Evolutionary conservation across 225 moss, liverwort and hornwort species (phyloP).

Genomic region (Pleurozium schreberi): DNA sequence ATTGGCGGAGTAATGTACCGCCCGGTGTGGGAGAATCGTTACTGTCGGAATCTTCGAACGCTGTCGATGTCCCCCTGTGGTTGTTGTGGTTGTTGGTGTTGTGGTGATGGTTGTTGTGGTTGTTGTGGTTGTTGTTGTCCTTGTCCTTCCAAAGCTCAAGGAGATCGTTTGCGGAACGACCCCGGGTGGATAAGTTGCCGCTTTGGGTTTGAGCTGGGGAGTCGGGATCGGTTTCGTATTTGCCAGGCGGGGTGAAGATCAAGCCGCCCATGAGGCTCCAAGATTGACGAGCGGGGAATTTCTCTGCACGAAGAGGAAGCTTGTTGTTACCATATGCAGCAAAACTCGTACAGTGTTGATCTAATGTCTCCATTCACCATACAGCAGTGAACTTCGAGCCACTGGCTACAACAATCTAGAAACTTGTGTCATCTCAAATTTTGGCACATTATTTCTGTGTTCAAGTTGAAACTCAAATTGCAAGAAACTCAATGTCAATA

Average conservation of each 20-base stretch:
- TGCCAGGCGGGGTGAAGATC: conserved; percentile 11
- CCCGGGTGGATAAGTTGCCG: not conserved
- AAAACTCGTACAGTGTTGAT: too few species aligned
- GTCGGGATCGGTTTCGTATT: not conserved
- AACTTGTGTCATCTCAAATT: not conserved
- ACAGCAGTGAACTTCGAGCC: not conserved
- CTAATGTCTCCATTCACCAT: too few species aligned
- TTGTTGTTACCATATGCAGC: too few species aligned
- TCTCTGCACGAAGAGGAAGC: conserved; percentile 11
- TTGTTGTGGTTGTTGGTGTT: too few species aligned
- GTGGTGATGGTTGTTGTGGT: too few species aligned
- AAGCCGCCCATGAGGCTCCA: conserved; percentile 54
- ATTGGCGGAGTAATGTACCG: not conserved
- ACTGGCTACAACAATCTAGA: not conserved
- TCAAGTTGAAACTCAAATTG: not conserved
- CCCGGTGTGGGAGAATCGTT: not conserved
- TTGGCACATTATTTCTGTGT: not conserved
- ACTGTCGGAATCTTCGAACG: not conserved
- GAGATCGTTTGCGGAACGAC: conserved; percentile 11
- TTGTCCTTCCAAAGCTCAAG: conserved; percentile 8
- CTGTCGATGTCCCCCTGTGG: not conserved
- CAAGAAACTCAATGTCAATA: not conserved
- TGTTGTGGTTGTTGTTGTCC: too few species aligned
- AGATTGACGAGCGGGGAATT: conserved; percentile 5
- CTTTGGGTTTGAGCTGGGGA: not conserved